phyloP scores from a whole-genome alignment of 768 basidiomycete species.

The Obba rivulosa region DNA sequence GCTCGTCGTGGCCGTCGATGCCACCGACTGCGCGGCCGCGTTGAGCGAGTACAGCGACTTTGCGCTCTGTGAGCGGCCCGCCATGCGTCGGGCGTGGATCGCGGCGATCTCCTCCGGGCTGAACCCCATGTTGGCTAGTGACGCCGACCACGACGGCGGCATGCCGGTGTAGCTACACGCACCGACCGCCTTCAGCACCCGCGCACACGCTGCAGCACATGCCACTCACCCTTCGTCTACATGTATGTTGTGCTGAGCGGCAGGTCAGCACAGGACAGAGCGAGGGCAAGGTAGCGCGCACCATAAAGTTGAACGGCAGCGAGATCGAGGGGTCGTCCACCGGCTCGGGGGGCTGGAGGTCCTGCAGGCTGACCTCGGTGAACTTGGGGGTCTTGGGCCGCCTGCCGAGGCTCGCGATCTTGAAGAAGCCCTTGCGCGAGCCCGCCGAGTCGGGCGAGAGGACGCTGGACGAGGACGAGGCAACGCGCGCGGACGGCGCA shows the following conservation, averaged over 20 bases:
- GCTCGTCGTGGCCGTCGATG: constrained; percentile 6
- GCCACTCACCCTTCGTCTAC: constrained; percentile 65
- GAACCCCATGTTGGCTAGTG: constrained; percentile 57
- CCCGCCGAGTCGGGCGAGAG: constrained; percentile 20
- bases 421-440: constrained; percentile 30
- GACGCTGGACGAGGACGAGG: constrained; percentile 14
- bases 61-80: constrained; percentile 13
- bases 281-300: constrained; percentile 23
- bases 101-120: constrained; percentile 63
- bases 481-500: constrained; percentile 14
- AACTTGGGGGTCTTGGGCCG: constrained; percentile 29
- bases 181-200: background rate
- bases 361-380: constrained; percentile 11
- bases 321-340: constrained; percentile 60
- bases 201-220: background rate
- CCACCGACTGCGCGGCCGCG: constrained; percentile 3
- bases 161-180: constrained; percentile 50
- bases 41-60: constrained; percentile 16
- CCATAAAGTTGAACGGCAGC: constrained; percentile 73
- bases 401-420: constrained; percentile 29
- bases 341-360: constrained; percentile 16
- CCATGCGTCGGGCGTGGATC: constrained; percentile 39
- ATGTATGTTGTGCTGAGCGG: constrained; percentile 64
- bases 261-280: background rate
- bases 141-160: constrained; percentile 69